Evolutionary conservation across 805 yeast genomes (phyloP).

Genomic region (Pichia deserticola): DNA sequence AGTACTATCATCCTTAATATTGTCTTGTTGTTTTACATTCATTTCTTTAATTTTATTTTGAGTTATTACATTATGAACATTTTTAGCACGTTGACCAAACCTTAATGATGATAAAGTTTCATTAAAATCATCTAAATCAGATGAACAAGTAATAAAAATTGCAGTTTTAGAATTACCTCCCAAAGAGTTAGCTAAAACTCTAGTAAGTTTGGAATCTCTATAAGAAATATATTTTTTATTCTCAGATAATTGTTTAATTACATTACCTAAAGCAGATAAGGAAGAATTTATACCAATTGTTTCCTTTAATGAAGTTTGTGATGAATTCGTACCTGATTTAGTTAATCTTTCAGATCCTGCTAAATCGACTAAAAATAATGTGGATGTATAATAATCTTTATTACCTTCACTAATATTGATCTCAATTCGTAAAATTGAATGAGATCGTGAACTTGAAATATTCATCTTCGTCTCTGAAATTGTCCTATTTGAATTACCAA

Average conservation of each 20-base stretch:
- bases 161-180: slow-evolving; percentile 81
- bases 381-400: slow-evolving; percentile 49
- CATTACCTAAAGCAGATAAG: slow-evolving; percentile 70
- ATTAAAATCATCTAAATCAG: slow-evolving; percentile 43
- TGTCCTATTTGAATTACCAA: slow-evolving; percentile 51
- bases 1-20: too few species aligned
- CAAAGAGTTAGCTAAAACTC: slow-evolving; percentile 69
- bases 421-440: slow-evolving; percentile 66
- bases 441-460: slow-evolving; percentile 67
- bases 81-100: slow-evolving; percentile 69
- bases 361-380: slow-evolving; percentile 68
- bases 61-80: slow-evolving; percentile 8
- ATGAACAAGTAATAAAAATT: slow-evolving; percentile 67
- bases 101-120: slow-evolving; percentile 70
- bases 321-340: slow-evolving; percentile 59
- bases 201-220: slow-evolving; percentile 63
- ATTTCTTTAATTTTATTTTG: not conserved
- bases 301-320: slow-evolving; percentile 70
- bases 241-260: slow-evolving; percentile 68
- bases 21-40: not conserved
- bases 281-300: slow-evolving; percentile 80
- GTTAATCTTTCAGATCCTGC: slow-evolving; percentile 65
- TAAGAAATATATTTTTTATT: slow-evolving; percentile 18
- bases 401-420: slow-evolving; percentile 36
- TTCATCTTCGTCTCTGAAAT: slow-evolving; percentile 29